A percentile compares a stretch with the other conserved stretches of the same genome.
These are phyloP conservation scores for Liriodendron chinense DNA, from an alignment of 164 flowering plant species.

Conservation along the genomic window DNA sequence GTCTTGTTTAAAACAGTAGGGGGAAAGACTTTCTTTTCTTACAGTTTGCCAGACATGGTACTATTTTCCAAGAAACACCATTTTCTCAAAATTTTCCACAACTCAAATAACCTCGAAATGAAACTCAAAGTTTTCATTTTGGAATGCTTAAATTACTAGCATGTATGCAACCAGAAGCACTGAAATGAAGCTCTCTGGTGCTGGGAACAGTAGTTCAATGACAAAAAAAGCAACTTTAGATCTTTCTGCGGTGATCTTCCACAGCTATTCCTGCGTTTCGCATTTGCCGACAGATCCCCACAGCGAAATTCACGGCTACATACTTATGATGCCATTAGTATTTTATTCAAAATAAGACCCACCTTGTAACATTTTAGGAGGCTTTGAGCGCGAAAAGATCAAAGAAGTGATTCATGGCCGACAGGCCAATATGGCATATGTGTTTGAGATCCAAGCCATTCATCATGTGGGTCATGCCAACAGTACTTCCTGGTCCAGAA, in stretches of 20 bases:
- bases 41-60: too few species aligned
- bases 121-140: too few species aligned
- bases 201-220: too few species aligned
- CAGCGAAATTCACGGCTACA: not conserved
- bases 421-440: not conserved
- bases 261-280: not conserved
- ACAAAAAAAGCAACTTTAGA: not conserved
- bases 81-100: too few species aligned
- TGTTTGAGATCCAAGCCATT: not conserved
- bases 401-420: not conserved
- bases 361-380: not conserved
- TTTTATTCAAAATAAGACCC: not conserved
- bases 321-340: not conserved
- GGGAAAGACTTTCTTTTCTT: too few species aligned
- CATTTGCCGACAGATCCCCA: not conserved
- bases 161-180: too few species aligned
- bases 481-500: not conserved
- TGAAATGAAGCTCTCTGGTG: too few species aligned
- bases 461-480: not conserved
- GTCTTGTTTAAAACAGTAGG: too few species aligned
- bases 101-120: too few species aligned
- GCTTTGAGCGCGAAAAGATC: not conserved
- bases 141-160: too few species aligned
- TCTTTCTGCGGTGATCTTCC: not conserved
- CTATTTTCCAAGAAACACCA: too few species aligned